Evolutionary conservation across 805 yeast genomes (phyloP), one percentile per base, ranked within the genome.

Genomic region (Nakazawaea ernobii): DNA sequence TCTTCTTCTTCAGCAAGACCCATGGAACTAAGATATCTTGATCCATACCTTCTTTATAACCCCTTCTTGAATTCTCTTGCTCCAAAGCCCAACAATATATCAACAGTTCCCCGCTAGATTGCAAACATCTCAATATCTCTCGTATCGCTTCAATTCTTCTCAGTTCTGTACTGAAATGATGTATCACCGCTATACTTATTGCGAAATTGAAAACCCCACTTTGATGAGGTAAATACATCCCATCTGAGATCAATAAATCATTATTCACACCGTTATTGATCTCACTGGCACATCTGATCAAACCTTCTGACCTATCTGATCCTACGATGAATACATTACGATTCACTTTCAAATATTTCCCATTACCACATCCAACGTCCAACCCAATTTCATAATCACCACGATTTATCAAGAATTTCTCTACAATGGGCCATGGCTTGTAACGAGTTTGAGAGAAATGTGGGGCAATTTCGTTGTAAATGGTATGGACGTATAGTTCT

Each of bases 301-400:
- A 65, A 0, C 92, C 91, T 40, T 75, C 77, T 1, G 94, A 86
- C 45, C 84, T 72, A 52, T 84, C 92, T 46, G 74, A 79, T 35
- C 97, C 98, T 14, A 92, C 62, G 28, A 91, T 73, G 57, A 63
- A 83, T 3, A 92, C 62, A 39, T 84, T 73, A 8, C 75, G 70
- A 62, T 92, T 91, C 10, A 90, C 75, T 1, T 75, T 76, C 36
- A 92, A 63, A 60, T 94, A 94, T 60, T 94, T 94, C 2, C 99
- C 99, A 62, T 94, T 94, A 3, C 99, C 99, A 63, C 98, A 92
- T 0, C 99, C 99, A 17, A 92, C 88, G 66, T 94, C 99, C 28
- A 90, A 71, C 1, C 99, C 99, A 0, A 92, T 52, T 1, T 83
- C 67, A 38, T 88, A 84, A 6, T 67, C 66, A 0, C 60, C 50